These are phyloP conservation scores for Cladobotryum mycophilum DNA, from an alignment of 2,329 filamentous ascomycete genomes.

Conservation along the genomic window DNA sequence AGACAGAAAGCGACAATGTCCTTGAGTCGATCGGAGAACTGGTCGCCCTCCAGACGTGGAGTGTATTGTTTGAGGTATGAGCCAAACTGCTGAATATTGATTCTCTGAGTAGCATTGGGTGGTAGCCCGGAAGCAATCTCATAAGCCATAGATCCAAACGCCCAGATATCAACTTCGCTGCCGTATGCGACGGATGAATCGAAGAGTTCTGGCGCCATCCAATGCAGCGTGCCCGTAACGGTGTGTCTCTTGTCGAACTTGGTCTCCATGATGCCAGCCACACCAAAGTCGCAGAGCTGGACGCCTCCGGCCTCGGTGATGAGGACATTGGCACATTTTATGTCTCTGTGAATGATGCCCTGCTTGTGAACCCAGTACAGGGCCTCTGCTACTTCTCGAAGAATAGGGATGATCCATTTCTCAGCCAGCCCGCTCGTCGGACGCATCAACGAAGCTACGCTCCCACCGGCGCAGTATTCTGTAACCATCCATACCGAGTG, in stretches of 20 bases:
- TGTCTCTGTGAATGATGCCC: conserved; percentile 63
- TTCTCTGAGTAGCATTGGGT: conserved; percentile 43
- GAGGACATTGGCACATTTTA: conserved; percentile 72
- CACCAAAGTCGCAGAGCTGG: conserved; percentile 60
- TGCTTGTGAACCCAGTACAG: conserved; percentile 60
- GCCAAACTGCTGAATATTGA: conserved; percentile 36
- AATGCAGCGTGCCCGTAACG: conserved; percentile 61
- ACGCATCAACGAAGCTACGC: conserved; percentile 65
- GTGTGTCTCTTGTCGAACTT: conserved; percentile 57
- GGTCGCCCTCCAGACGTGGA: conserved; percentile 51
- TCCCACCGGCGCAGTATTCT: conserved; percentile 78
- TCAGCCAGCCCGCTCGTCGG: conserved; percentile 61
- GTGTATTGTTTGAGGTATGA: conserved; percentile 39
- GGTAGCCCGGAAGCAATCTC: conserved; percentile 61
- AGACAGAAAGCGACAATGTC: conserved; percentile 57
- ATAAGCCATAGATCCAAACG: conserved; percentile 60
- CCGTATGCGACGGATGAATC: conserved; percentile 46
- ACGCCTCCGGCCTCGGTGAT: conserved; percentile 69
- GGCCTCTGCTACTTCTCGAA: conserved; percentile 59
- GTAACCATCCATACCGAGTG: conserved; percentile 81
- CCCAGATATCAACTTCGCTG: conserved; percentile 60
- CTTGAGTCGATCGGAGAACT: conserved; percentile 51
- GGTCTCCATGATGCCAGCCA: conserved; percentile 55
- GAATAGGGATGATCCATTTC: conserved; percentile 62
- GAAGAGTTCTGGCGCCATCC: conserved; percentile 62